Base-by-base conservation (phyloP, 2,329 filamentous ascomycete species). In the Chaetomiaceae sp. region DNA sequence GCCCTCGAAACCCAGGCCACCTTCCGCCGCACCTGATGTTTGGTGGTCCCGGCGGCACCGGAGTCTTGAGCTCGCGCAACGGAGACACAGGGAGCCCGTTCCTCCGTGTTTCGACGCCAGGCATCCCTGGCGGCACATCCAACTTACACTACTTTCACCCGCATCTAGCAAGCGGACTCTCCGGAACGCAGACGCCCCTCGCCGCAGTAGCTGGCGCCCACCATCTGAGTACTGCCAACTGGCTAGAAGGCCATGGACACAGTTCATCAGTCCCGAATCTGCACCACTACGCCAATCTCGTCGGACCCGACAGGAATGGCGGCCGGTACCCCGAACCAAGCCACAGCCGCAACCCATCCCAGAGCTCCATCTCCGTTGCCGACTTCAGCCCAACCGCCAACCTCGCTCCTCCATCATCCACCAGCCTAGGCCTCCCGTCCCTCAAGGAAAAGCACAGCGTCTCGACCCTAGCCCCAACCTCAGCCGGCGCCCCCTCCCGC, bases 131-230 rank as follows among this genome's bases (percentile, higher is more conserved):
- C 53, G 87, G 86, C 27, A 86, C 87, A 11, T 85, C 85, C 11
- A 91, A 89, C 62, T 77, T 92, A 63, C 85, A 86, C 67, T 94
- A 92, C 69, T 92, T 94, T 65, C 88, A 91, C 67, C 83, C 87
- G 17, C 88, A 91, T 60, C 76, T 92, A 4, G 82, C 84, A 8
- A 79, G 80, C 23, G 84, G 84, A 3, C 78, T 88, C 59, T 88
- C 87, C 44, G 89, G 89, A 23, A 84, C 87, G 12, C 85, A 89
- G 57, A 92, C 89, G 23, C 89, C 89, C 39, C 77, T 92, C 27
- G 88, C 89, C 6, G 88, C 88, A 46, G 85, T 91, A 45, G 88
- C 88, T 19, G 87, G 88, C 37, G 87, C 85, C 23, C 82, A 84
- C 3, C 63, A 64, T 57, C 75, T 82, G 54, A 75, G 79, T 49